Conservation (phyloP, 345 rosid species). For the Boechera stricta region DNA sequence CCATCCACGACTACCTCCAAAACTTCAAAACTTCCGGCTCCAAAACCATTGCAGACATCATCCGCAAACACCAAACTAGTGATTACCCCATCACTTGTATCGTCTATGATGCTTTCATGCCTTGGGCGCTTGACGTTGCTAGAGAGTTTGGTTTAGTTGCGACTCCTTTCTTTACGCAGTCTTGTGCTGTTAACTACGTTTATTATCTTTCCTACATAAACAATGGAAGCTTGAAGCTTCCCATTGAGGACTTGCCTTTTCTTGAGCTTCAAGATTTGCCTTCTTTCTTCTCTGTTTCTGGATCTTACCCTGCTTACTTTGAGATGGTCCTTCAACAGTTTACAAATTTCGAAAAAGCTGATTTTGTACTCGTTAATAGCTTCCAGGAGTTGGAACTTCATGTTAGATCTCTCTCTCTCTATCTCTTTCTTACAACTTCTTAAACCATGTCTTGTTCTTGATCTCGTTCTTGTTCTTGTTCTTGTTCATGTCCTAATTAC, state of each 20-base stretch:
- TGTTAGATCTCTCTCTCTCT: constrained; percentile 28
- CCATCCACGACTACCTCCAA: constrained; percentile 47
- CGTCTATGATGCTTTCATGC: constrained; percentile 65
- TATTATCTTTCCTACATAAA: constrained; percentile 50
- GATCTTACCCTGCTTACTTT: constrained; percentile 59
- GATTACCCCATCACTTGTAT: constrained; percentile 54
- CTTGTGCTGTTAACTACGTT: constrained; percentile 64
- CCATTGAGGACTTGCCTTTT: constrained; percentile 50
- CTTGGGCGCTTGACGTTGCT: constrained; percentile 74
- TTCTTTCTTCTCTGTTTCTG: constrained; percentile 50
- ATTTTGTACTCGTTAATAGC: constrained; percentile 52
- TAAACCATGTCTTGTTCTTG: background rate
- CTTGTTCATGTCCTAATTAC: background rate
- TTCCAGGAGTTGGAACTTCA: constrained; percentile 54
- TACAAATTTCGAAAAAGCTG: constrained; percentile 52
- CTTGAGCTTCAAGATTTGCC: constrained; percentile 67
- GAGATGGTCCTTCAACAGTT: constrained; percentile 60
- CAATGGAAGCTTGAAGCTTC: constrained; percentile 50
- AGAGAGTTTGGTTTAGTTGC: constrained; percentile 52
- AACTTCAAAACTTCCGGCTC: constrained; percentile 53
- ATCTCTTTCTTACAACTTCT: background rate
- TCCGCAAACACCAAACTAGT: constrained; percentile 45
- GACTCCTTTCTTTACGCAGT: constrained; percentile 67
- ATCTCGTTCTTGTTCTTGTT: background rate
- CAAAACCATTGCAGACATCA: constrained; percentile 53